Conservation (phyloP, 2,329 filamentous ascomycete species). For the Scedosporium apiospermum region DNA sequence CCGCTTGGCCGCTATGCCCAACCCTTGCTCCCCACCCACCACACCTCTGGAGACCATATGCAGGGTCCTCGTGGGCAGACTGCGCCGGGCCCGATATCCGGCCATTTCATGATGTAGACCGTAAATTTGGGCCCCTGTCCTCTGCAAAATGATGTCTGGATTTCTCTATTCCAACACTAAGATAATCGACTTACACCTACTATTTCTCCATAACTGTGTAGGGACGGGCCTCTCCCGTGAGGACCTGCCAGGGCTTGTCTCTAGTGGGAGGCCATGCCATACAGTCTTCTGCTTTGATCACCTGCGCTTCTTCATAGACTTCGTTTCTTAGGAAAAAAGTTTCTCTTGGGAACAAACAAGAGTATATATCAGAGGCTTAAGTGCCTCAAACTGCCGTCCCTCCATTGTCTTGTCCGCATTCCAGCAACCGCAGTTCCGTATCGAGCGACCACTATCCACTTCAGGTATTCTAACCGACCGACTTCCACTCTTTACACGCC, state of each 20-base stretch:
- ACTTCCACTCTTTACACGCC: background rate
- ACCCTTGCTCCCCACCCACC: background rate
- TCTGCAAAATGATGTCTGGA: background rate
- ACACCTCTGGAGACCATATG: background rate
- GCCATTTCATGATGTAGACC: background rate
- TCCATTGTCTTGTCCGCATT: slow-evolving; percentile 1
- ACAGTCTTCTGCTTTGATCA: slow-evolving; percentile 6
- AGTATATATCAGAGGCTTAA: background rate
- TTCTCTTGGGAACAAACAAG: background rate
- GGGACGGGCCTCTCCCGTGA: background rate
- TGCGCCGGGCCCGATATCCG: background rate
- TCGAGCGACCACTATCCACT: background rate
- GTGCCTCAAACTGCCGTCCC: background rate
- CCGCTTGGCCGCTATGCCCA: background rate
- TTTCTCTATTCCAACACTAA: background rate
- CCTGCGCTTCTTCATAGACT: background rate
- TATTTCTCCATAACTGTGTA: background rate
- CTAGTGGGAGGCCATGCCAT: background rate
- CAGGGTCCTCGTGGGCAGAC: background rate
- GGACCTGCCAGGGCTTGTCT: background rate
- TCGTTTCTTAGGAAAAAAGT: background rate
- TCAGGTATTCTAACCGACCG: background rate
- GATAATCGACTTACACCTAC: background rate
- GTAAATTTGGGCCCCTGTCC: background rate
- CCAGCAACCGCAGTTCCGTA: background rate